phyloP scores from a whole-genome alignment of 371 early-diverging fungal species.

The Phascolomyces articulosus region DNA sequence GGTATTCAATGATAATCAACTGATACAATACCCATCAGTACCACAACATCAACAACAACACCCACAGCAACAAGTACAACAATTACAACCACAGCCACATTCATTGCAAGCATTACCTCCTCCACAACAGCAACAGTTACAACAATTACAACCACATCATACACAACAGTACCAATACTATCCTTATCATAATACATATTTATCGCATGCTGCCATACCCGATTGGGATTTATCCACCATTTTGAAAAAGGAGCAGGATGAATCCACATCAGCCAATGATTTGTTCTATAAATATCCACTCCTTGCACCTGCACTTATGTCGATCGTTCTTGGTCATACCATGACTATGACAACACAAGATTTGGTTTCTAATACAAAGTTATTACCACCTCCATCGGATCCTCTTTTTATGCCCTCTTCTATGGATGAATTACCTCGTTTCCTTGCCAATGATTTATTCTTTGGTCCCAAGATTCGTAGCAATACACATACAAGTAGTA shows the following conservation, averaged over 20 bases:
- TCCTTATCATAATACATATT: conserved; percentile 25
- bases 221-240: conserved; percentile 38
- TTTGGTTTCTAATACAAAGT: conserved; percentile 27
- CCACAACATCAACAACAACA: neutral
- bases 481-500: neutral
- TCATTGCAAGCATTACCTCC: neutral
- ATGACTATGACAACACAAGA: conserved; percentile 47
- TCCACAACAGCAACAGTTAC: neutral
- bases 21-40: neutral
- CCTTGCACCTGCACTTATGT: conserved; percentile 50
- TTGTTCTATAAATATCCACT: conserved; percentile 38
- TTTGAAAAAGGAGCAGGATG: conserved; percentile 23
- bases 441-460: conserved; percentile 8
- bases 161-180: neutral
- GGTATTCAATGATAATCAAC: conserved; percentile 16
- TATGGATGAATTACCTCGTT: conserved; percentile 2
- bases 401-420: neutral
- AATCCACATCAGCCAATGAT: conserved; percentile 7
- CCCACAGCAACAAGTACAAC: neutral
- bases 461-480: conserved; percentile 15
- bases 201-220: conserved; percentile 47
- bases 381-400: conserved; percentile 16
- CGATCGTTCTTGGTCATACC: conserved; percentile 45
- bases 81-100: neutral
- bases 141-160: neutral